A percentile compares a stretch with the other conserved stretches of the same genome.
These are phyloP conservation scores for Simmondsia chinensis DNA, from an alignment of 148 eudicot genomes.

Conservation along the genomic window DNA sequence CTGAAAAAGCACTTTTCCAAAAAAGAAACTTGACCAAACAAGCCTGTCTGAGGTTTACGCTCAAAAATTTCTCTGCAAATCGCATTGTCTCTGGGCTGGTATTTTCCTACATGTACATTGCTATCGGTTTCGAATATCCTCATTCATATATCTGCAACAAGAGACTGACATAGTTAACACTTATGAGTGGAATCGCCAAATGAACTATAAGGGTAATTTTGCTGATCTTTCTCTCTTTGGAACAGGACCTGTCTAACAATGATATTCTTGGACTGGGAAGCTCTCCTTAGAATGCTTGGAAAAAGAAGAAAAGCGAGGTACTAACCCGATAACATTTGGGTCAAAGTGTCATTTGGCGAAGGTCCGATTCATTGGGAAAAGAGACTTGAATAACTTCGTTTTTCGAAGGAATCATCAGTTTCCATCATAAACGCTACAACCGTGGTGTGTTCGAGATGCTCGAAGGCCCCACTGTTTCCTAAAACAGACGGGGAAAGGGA, in stretches of 20 bases:
- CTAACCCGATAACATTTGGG: background rate
- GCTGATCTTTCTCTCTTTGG: background rate
- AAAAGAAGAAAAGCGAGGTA: background rate
- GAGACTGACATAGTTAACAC: background rate
- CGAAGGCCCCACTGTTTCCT: too few species aligned
- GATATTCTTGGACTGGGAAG: constrained; percentile 9
- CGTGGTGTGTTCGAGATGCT: too few species aligned
- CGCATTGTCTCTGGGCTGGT: too few species aligned
- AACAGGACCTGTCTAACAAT: constrained; percentile 7
- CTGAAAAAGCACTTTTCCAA: too few species aligned
- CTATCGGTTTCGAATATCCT: constrained; percentile 2
- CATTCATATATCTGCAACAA: background rate
- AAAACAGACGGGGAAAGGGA: too few species aligned
- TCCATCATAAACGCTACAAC: too few species aligned
- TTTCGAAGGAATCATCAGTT: too few species aligned
- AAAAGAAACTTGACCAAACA: too few species aligned
- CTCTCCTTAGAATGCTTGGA: constrained; percentile 8
- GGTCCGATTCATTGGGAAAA: too few species aligned
- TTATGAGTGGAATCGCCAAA: background rate
- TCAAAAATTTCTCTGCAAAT: too few species aligned
- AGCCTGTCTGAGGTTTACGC: too few species aligned
- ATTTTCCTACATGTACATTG: constrained; percentile 6
- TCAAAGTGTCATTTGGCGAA: background rate
- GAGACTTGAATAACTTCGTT: too few species aligned
- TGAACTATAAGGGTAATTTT: background rate